Evolutionary conservation across 192 early-diverging fungal species (phyloP), one percentile per base, ranked within the genome.

Genomic region (Umbelopsis ramanniana): DNA sequence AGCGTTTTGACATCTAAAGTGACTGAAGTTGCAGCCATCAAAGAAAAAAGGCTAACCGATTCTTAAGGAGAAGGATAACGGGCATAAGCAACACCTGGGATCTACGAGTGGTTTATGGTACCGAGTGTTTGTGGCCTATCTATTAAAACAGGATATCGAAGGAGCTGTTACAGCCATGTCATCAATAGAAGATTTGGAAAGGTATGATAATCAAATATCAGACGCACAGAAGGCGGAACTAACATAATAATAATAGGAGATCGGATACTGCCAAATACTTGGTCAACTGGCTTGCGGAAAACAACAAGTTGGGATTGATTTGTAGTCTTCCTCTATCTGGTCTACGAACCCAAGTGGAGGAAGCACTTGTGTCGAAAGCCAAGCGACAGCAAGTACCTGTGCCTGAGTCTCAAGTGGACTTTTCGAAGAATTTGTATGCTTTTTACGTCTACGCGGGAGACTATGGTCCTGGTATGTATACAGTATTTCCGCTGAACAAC

Each of bases 231-330:
- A 24, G 4, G 23, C 40, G 11, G 40, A 63, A 37, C 15, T 63
- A 63, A 63, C 33, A 15, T 19, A 4, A 29, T 17, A 6, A 14
- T 63, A 4, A 15, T 6, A 63, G 57, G 17, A 29, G 33, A 63
- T 19, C 57, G 11, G 57, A 11, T 63, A 26, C 57, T 63, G 57
- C 57, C 29, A 35, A 37, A 6, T 63, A 63, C 57, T 19, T 63
- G 57, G 33, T 63, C 14, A 35, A n/a, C 12, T 63, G 57, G 57
- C 17, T 63, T 7, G 57, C 57, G 23, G 57, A 63, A 37, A 63
- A 63, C 6, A 33, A 37, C 57, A 63, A 63, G 3, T 35, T 63
- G 26, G 57, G 57, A 33, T 19, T n/a, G 4, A 63, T 63, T 19
- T 63, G 57, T 63, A 63, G 24, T 11, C 14, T 63, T 9, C 57